phyloP scores from a whole-genome alignment of 1,284 basidiomycete genomes.

The Mycosarcoma mackinlayi region DNA sequence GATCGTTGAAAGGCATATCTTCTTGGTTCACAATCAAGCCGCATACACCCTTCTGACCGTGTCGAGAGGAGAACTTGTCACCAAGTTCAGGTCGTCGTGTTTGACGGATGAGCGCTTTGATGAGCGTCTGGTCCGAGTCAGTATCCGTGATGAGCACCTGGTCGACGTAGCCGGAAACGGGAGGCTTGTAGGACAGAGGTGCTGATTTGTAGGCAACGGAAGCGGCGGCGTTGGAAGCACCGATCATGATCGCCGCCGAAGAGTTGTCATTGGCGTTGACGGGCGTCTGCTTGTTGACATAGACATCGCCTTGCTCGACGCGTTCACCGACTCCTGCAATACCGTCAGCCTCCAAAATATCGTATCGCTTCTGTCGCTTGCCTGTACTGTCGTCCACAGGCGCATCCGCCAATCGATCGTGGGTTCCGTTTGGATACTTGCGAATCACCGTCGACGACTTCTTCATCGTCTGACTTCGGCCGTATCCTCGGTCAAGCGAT shows the following conservation, averaged over 20 bases:
- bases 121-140: slow-evolving; percentile 87
- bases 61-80: slow-evolving; percentile 97
- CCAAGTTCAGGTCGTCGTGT: slow-evolving; percentile 95
- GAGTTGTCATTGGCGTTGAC: slow-evolving; percentile 80
- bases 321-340: slow-evolving; percentile 94
- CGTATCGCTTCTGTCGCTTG: slow-evolving; percentile 82
- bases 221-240: slow-evolving; percentile 28
- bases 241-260: slow-evolving; percentile 58
- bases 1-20: slow-evolving; percentile 99
- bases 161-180: slow-evolving; percentile 90
- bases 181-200: slow-evolving; percentile 61
- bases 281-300: slow-evolving; percentile 96
- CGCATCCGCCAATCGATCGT: slow-evolving; percentile 92
- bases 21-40: slow-evolving; percentile 98
- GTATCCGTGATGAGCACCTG: slow-evolving; percentile 98
- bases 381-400: slow-evolving; percentile 79
- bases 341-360: slow-evolving; percentile 90
- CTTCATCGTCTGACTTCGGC: slow-evolving; percentile 94
- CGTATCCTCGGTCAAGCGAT: slow-evolving; percentile 91
- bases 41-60: slow-evolving; percentile 99
- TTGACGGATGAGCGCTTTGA: slow-evolving; percentile 98
- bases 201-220: slow-evolving; percentile 73
- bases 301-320: slow-evolving; percentile 91
- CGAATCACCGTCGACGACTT: slow-evolving; percentile 94
- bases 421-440: slow-evolving; percentile 97